These are phyloP conservation scores for Colletotrichum sidae DNA, from an alignment of 2,329 filamentous ascomycete genomes.

Conservation along the genomic window DNA sequence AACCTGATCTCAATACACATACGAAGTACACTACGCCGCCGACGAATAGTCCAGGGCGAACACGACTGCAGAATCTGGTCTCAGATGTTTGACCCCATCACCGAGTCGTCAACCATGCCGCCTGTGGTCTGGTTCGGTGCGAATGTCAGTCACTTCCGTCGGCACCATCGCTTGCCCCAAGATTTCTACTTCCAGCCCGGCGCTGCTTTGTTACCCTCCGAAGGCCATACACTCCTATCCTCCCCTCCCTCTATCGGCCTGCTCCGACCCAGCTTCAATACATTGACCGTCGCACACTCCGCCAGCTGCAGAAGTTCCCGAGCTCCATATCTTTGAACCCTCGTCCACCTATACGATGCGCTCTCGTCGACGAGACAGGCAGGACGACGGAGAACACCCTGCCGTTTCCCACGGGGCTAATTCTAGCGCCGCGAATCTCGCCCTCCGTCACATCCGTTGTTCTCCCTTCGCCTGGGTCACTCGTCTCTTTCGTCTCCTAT, in stretches of 20 bases:
- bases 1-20: neutral
- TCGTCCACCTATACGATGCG: constrained; percentile 12
- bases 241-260: constrained; percentile 6
- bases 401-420: constrained; percentile 12
- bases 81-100: neutral
- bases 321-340: constrained; percentile 16
- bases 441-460: constrained; percentile 25
- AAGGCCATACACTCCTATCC: neutral
- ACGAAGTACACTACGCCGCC: neutral
- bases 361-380: constrained; percentile 22
- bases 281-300: constrained; percentile 9
- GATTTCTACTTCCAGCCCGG: neutral
- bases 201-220: no score
- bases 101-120: constrained; percentile 7
- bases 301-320: constrained; percentile 17
- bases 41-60: neutral
- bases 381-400: constrained; percentile 18
- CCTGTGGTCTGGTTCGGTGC: constrained; percentile 4
- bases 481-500: neutral
- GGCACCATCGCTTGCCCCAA: neutral
- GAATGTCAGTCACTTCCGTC: neutral
- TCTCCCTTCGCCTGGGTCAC: constrained; percentile 1
- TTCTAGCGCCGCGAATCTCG: constrained; percentile 17
- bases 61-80: constrained; percentile 15
- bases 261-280: constrained; percentile 13